Evolutionary conservation across 345 rosid species (phyloP), one percentile per base, ranked within the genome.

Genomic region (Iberis pinnata): DNA sequence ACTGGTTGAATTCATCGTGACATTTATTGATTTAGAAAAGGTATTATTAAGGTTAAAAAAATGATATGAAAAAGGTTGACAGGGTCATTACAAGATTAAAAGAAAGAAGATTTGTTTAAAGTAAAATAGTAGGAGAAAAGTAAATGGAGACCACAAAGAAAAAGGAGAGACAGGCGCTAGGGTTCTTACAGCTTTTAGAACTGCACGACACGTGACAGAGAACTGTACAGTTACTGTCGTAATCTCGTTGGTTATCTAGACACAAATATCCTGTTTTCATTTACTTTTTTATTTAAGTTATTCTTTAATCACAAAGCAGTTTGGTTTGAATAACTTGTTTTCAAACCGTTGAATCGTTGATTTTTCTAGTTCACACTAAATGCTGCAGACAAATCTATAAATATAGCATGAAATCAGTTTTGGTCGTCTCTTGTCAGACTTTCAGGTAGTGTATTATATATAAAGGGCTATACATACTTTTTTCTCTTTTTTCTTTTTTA

Each of bases 201-300:
- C 29, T 52, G 58, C 51, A 42, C 44, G 13, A 61, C 52, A 52
- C 45, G 18, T 6, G 52, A 62, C 52, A 61, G 37, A 3, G 22
- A 61, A 61, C 38, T 64, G 70, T 56, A 16, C 63, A 56, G 63
- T 32, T 64, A 48, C 69, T 64, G 69, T 56, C 55, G 43, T 55
- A 56, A 48, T 27, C 56, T 55, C 57, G 52, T 55, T 64, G 56
- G 62, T 64, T 56, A 39, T 63, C 55, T 44, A 43, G 45, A 13
- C 43, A 33, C 37, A 12, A 60, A 51, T 15, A 19, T 18, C 36
- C 45, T 37, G 8, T 6, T 29, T 29, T 29, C 33, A 29, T 29
- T 29, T 29, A 3, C 8, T 7, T 29, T 29, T 5, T 20, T 25
- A 12, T 41, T 51, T 43, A 16, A 9, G 8, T 29, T 29, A 29